These are phyloP conservation scores for Claviceps purpurea DNA, from an alignment of 2,329 filamentous ascomycete species.

Conservation along the genomic window DNA sequence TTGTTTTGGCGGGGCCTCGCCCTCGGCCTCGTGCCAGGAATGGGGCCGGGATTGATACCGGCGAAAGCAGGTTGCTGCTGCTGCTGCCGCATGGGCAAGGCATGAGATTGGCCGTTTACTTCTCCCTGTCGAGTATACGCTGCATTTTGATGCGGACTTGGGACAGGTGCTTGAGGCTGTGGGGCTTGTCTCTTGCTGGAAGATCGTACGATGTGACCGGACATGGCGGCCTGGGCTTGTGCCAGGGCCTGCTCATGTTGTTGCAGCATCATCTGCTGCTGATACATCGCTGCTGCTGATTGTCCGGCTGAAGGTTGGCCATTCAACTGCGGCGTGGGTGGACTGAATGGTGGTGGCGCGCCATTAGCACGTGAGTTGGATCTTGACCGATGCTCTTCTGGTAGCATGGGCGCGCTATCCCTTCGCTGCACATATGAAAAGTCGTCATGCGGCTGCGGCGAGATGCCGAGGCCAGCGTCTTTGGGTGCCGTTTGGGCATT, in stretches of 20 bases:
- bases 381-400: constrained; percentile 53
- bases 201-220: constrained; percentile 55
- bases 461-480: constrained; percentile 51
- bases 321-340: constrained; percentile 24
- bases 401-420: constrained; percentile 45
- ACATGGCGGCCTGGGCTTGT: constrained; percentile 65
- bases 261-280: constrained; percentile 57
- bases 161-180: constrained; percentile 14
- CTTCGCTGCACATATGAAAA: constrained; percentile 33
- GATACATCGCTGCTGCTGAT: constrained; percentile 34
- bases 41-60: constrained; percentile 13
- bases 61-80: constrained; percentile 20
- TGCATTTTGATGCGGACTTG: constrained; percentile 12
- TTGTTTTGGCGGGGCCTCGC: constrained; percentile 69
- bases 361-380: constrained; percentile 54
- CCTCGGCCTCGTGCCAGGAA: constrained; percentile 51
- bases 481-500: constrained; percentile 33
- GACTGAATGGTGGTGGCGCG: constrained; percentile 30
- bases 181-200: constrained; percentile 54
- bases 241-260: constrained; percentile 79
- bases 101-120: constrained; percentile 18
- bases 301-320: constrained; percentile 20
- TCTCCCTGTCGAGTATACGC: constrained; percentile 18
- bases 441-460: constrained; percentile 48
- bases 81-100: constrained; percentile 24